Conservation (phyloP, 108 stramenopile species). For the Nitzschia sp. region DNA sequence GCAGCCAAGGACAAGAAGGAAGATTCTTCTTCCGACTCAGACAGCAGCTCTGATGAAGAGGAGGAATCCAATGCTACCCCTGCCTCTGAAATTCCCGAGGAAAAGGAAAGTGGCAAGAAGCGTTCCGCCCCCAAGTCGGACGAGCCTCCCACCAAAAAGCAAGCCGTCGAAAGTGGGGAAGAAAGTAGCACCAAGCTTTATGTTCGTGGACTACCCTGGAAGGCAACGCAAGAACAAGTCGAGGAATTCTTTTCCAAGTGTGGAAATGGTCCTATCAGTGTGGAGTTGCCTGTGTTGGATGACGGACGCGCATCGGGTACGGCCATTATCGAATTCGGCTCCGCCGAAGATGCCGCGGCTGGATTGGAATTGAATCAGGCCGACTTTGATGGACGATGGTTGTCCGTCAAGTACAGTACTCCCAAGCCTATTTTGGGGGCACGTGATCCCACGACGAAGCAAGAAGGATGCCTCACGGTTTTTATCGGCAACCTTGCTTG, state of each 20-base stretch:
- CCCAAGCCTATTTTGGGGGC: constrained; percentile 59
- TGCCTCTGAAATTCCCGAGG: constrained; percentile 45
- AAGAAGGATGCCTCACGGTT: constrained; percentile 90
- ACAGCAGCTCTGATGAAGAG: constrained; percentile 42
- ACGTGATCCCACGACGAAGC: constrained; percentile 67
- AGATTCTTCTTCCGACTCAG: constrained; percentile 40
- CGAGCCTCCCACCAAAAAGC: constrained; percentile 41
- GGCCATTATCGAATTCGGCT: constrained; percentile 85
- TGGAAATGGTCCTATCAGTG: constrained; percentile 59
- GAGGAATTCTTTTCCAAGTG: constrained; percentile 87
- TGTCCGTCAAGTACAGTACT: constrained; percentile 82
- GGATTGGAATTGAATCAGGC: constrained; percentile 88
- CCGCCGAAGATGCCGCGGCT: constrained; percentile 60
- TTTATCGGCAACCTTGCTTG: constrained; percentile 97
- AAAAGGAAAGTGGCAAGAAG: constrained; percentile 56
- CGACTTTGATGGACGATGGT: constrained; percentile 91
- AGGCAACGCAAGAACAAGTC: constrained; percentile 86
- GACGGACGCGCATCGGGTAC: constrained; percentile 87
- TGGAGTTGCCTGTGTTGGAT: constrained; percentile 88
- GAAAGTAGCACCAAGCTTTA: constrained; percentile 67
- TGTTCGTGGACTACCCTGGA: constrained; percentile 95
- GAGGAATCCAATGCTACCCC: constrained; percentile 47
- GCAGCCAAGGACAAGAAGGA: constrained; percentile 14
- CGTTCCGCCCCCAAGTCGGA: constrained; percentile 53
- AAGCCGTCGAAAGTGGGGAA: constrained; percentile 38